These are phyloP conservation scores for Penicillium nordicum DNA, from an alignment of 2,329 filamentous ascomycete genomes.

Conservation along the genomic window DNA sequence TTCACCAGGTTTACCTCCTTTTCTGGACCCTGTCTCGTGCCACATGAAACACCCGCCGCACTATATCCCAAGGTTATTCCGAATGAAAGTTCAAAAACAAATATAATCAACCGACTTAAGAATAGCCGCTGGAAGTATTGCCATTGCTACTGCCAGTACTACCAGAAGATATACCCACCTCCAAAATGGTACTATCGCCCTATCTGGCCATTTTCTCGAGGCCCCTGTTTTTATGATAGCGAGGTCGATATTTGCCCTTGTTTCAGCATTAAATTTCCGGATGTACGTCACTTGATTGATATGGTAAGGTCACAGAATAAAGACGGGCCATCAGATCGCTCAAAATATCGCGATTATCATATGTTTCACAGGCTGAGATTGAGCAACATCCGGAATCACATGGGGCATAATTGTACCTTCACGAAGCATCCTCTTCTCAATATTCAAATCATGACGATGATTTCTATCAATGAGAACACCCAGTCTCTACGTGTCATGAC, in stretches of 20 bases:
- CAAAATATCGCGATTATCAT: neutral
- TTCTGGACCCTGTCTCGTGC: neutral
- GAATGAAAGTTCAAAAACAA: neutral
- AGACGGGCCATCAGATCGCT: neutral
- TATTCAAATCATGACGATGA: neutral
- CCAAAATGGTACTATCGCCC: neutral
- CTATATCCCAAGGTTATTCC: neutral
- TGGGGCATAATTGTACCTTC: neutral
- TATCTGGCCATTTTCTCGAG: neutral
- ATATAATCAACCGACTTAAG: neutral
- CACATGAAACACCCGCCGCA: neutral
- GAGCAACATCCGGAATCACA: too few relatives aligned
- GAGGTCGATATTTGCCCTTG: neutral
- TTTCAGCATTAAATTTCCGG: neutral
- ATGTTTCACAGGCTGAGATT: neutral
- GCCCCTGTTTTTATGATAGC: neutral
- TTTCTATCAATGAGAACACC: neutral
- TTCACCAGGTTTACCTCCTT: neutral
- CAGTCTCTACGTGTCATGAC: neutral
- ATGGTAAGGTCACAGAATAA: neutral
- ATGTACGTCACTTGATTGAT: neutral
- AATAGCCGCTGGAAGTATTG: neutral
- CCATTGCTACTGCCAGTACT: neutral
- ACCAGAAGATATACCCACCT: neutral
- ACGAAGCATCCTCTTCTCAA: neutral